Evolutionary conservation across 768 basidiomycete species (phyloP).

Genomic region (Amanita fuliginea): DNA sequence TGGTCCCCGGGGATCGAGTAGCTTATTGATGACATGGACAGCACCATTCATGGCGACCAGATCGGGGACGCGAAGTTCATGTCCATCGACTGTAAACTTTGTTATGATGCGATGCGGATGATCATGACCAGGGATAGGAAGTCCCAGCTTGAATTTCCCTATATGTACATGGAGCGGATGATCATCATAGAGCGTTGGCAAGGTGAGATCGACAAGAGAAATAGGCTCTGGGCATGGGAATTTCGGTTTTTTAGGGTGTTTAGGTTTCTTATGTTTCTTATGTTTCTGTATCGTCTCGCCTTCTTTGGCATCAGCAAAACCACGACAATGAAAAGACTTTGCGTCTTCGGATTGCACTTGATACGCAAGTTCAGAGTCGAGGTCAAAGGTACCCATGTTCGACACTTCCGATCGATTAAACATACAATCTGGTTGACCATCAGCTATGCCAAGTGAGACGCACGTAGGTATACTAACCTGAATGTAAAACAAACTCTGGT

Average conservation of each 20-base stretch:
- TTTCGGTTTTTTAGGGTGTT: neutral
- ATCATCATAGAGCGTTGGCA: conserved; percentile 31
- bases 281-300: neutral
- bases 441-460: neutral
- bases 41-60: conserved; percentile 47
- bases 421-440: conserved; percentile 1
- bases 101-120: conserved; percentile 21
- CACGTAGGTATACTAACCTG: conserved; percentile 22
- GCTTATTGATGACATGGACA: conserved; percentile 32
- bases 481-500: conserved; percentile 36
- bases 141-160: conserved; percentile 30
- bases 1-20: conserved; percentile 31
- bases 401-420: neutral
- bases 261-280: conserved; percentile 1
- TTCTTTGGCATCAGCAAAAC: neutral
- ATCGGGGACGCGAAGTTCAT: conserved; percentile 28
- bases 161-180: conserved; percentile 35
- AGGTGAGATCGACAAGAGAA: conserved; percentile 21
- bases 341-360: neutral
- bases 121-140: conserved; percentile 26
- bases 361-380: neutral
- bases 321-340: neutral
- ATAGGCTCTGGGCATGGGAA: conserved; percentile 17
- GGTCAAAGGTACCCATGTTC: neutral
- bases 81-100: conserved; percentile 28